Evolutionary conservation across 2,329 filamentous ascomycete species (phyloP), one percentile per base, ranked within the genome.

Genomic region (Fusarium nodosum): DNA sequence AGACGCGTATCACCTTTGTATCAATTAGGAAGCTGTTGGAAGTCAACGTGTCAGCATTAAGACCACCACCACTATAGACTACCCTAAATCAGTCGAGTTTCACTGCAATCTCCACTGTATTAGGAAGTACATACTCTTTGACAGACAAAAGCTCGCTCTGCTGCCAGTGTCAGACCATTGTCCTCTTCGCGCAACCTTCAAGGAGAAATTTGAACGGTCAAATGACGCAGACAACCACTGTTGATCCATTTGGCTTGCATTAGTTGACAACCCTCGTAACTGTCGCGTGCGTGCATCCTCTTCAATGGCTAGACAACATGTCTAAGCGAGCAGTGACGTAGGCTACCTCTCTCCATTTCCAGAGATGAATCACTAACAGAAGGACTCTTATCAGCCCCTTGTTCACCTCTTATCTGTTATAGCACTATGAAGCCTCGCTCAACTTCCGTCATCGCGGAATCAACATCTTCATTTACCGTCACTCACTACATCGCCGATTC

Each of bases 301-400:
- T 15, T 16, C 24, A 51, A 18, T 18, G n/a, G 38, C 3, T 22
- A 16, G 42, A 30, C 22, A 31, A 13, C 33, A 10, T 16, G 16
- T 26, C n/a, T 5, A 13, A 4, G 6, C 9, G 18, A 13, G n/a
- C 6, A 7, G 56, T 64, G 60, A 64, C 60, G 44, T 45, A 44
- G n/a, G 0, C 6, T n/a, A 31, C 18, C 7, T 7, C 0, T 3
- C 9, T 2, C 10, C 22, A 18, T 20, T 8, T 8, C 9, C 5
- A 7, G 5, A 5, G 24, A 30, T 52, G 12, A 7, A 1, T 6
- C 13, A 30, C 34, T 64, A 64, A 51, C 60, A 39, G 4, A 20
- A 11, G 10, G 0, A 3, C 0, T 0, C 47, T 33, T 62, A 56
- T 55, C 46, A 2, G 0, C 0, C 0, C 4, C 0, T 1, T 24